A percentile compares a stretch with the other conserved stretches of the same genome.
Evolutionary conservation across 1,284 basidiomycete species (phyloP).

Genomic region (Earliella scabrosa): DNA sequence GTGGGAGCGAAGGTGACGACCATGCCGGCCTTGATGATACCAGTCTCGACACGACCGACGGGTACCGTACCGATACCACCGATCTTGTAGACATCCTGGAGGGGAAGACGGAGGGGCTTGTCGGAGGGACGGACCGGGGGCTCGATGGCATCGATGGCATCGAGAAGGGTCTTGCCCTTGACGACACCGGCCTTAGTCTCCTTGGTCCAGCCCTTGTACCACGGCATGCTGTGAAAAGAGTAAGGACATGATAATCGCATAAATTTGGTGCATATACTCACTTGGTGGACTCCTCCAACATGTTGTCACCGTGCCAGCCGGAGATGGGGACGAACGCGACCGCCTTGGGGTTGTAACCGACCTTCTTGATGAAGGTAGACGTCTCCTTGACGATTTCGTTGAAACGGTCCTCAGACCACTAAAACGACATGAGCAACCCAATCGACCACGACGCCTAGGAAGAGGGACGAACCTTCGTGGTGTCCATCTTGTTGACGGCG

Average conservation of each 20-base stretch:
- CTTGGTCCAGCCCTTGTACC: conserved; percentile 99
- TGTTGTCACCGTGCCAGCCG: conserved; percentile 99
- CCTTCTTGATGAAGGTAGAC: conserved; percentile 99
- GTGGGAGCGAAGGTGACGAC: conserved; percentile 96
- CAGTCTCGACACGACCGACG: conserved; percentile 99
- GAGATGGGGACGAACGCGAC: conserved; percentile 99
- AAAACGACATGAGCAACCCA: no score
- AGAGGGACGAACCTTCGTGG: conserved; percentile 84
- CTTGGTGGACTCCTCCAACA: conserved; percentile 98
- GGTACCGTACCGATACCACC: conserved; percentile 99
- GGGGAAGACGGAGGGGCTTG: conserved; percentile 99
- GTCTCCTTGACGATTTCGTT: conserved; percentile 99
- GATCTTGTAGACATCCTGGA: conserved; percentile 99
- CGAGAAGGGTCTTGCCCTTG: conserved; percentile 99
- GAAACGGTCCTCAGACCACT: conserved; percentile 99
- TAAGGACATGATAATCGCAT: conserved; percentile 14
- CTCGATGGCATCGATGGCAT: conserved; percentile 99
- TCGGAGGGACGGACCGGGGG: conserved; percentile 96
- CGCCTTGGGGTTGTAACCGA: conserved; percentile 99
- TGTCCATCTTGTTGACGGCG: conserved; percentile 99
- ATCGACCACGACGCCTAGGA: no score
- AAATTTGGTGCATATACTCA: conserved; percentile 45
- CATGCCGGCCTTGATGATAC: conserved; percentile 99
- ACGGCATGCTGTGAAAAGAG: conserved; percentile 79
- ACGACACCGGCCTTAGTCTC: conserved; percentile 92